A percentile compares a stretch with the other conserved stretches of the same genome.
Conservation (phyloP, 169 alveolate species). For the Plasmodium berghei region DNA sequence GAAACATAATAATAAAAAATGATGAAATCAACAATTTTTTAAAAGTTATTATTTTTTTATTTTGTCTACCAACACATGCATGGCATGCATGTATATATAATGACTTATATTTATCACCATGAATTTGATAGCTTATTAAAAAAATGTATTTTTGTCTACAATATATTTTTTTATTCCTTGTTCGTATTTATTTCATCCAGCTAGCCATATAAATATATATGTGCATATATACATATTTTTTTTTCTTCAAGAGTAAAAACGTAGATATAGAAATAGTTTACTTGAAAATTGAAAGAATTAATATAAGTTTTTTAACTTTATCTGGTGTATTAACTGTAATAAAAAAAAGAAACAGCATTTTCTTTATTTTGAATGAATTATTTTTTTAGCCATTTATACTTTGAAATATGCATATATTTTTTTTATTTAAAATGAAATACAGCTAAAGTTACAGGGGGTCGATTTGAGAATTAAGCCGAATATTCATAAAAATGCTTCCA, state of each 20-base stretch:
- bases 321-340: conserved; percentile 62
- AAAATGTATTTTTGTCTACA: neutral
- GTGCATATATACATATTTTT: neutral
- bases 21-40: conserved; percentile 61
- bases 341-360: neutral
- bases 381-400: neutral
- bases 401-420: neutral
- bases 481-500: conserved; percentile 60
- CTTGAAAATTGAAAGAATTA: conserved; percentile 65
- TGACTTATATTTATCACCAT: no score
- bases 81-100: neutral
- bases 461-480: conserved; percentile 64
- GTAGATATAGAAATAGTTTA: conserved; percentile 69
- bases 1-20: conserved; percentile 59
- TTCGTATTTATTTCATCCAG: neutral
- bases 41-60: conserved; percentile 30
- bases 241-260: conserved; percentile 35
- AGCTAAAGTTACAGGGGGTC: conserved; percentile 64
- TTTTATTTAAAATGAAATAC: neutral
- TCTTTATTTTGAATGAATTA: neutral
- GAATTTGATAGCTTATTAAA: neutral
- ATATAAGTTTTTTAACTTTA: conserved; percentile 48
- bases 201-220: neutral
- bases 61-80: neutral
- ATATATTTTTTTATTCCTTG: conserved; percentile 1